Base-by-base conservation (phyloP, 495 filamentous ascomycete genomes). In the Xylona heveae region DNA sequence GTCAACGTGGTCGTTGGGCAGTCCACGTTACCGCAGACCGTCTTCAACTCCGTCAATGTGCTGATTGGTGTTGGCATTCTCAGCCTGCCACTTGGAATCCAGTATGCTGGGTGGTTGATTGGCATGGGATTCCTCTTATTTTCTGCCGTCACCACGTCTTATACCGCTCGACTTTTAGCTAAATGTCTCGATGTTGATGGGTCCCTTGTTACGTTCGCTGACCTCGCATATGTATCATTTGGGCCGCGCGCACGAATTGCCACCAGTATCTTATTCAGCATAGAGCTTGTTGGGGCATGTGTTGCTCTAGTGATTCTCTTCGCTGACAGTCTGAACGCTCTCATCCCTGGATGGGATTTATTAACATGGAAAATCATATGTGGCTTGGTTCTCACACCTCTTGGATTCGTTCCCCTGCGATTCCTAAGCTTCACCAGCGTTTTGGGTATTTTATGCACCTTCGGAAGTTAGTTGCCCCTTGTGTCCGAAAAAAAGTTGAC, bases 31-130 rank as follows among this genome's bases (percentile, higher is more conserved):
- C 83, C 85, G 2, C 88, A 97, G 55, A 95, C 88, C 0, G 62
- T 94, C 37, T 92, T 97, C 55, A 97, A 97, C 48, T 88, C 80
- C 10, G 82, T 90, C 33, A 97, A 97, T 46, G 80, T 92, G 22
- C 54, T 97, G 24, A 84, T 97, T 38, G 88, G 88, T 12, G 71
- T 97, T 28, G 88, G 88, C 0, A 51, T 97, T 13, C 53, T 97
- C 29, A 84, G 77, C 54, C 58, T 97, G 35, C 90, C 88, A 7
- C 63, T 97, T 45, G 88, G 77, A 3, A 56, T 97, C 42, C 82
- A 77, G 38, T 83, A 94, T 43, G 71, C 78, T 18, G 88, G 88
- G 15, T 95, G 88, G 88, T 41, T 94, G 16, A 62, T 83, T 41
- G 88, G 88, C 35, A 59, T 91, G 45, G 35, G 57, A 6, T 76